phyloP scores from a whole-genome alignment of 2,329 filamentous ascomycete genomes.

The Aspergillus aculeatinus region DNA sequence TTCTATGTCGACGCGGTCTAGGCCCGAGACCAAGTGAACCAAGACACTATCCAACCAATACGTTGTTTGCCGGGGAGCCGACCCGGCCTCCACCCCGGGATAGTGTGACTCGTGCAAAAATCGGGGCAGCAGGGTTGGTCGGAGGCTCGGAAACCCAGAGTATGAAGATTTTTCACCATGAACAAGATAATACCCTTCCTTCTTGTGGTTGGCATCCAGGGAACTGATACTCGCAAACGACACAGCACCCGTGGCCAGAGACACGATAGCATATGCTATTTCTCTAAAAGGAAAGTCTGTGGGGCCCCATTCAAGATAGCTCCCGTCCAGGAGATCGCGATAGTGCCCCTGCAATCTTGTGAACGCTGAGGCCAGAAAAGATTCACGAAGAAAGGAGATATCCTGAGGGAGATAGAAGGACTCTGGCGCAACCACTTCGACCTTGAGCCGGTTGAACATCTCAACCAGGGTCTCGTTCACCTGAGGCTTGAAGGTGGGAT shows the following conservation, averaged over 20 bases:
- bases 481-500: constrained; percentile 7
- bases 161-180: background rate
- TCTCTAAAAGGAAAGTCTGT: constrained; percentile 18
- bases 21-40: constrained; percentile 13
- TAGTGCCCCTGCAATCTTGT: background rate
- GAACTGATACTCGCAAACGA: constrained; percentile 2
- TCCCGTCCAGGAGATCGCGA: constrained; percentile 11
- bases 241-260: constrained; percentile 19
- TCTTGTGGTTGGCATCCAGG: constrained; percentile 11
- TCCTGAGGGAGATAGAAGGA: background rate
- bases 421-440: background rate
- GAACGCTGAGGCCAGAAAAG: constrained; percentile 7
- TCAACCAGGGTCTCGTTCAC: background rate
- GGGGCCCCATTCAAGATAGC: constrained; percentile 13
- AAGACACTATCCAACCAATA: constrained; percentile 20
- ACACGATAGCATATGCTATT: constrained; percentile 18
- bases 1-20: constrained; percentile 17
- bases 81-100: constrained; percentile 15
- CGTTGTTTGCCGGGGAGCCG: constrained; percentile 15
- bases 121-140: constrained; percentile 13
- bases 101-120: constrained; percentile 18
- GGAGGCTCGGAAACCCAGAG: background rate
- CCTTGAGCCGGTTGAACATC: background rate
- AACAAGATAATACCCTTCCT: constrained; percentile 17
- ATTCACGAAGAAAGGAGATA: background rate